Evolutionary conservation across 2,329 filamentous ascomycete species (phyloP), one percentile per base, ranked within the genome.

Genomic region (Ambrosiella xylebori): DNA sequence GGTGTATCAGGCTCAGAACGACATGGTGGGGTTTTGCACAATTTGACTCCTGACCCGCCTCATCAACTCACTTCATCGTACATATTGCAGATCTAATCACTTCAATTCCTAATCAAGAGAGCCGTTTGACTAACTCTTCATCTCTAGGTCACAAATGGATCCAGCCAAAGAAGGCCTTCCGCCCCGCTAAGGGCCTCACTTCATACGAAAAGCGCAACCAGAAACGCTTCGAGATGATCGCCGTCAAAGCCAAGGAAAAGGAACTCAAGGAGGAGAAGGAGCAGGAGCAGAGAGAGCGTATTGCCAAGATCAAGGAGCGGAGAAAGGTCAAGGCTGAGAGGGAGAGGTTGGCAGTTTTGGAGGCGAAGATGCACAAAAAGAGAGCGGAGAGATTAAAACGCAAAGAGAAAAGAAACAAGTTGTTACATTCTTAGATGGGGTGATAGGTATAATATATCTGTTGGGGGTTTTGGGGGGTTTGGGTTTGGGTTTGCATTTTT

Each of bases 181-280:
- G 93, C 44, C 91, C 88, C 3, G 82, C 75, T 12, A 77, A 85
- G 8, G 88, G 90, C 35, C 78, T 89, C 64, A 86, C 81, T 2
- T 82, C 88, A 0, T 97, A 85, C 69, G 82, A 84, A 64, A 85
- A 88, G 70, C 83, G 91, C 57, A 74, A 80, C 51, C 82, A 84
- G 64, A 77, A 83, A 61, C 81, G 88, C 56, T 79, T 82, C 62
- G 78, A 82, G 7, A 77, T 83, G 65, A 78, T 80, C 11, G 81
- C 87, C n/a, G 80, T 86, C 65, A 97, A 96, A 74, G 87, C 88
- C 40, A 89, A 88, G 67, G 93, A 97, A 73, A 90, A 87, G 71
- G 89, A 96, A 70, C 82, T 98, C 81, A 94, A 91, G 74, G 87
- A 89, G 0, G 93, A 96, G 73, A 96, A 95, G 72, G 89, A 95